Percentiles rank a stretch among this genome's conserved stretches.
These are phyloP conservation scores for Kwoniella newhampshirensis DNA, from an alignment of 768 basidiomycete genomes.

Conservation along the genomic window DNA sequence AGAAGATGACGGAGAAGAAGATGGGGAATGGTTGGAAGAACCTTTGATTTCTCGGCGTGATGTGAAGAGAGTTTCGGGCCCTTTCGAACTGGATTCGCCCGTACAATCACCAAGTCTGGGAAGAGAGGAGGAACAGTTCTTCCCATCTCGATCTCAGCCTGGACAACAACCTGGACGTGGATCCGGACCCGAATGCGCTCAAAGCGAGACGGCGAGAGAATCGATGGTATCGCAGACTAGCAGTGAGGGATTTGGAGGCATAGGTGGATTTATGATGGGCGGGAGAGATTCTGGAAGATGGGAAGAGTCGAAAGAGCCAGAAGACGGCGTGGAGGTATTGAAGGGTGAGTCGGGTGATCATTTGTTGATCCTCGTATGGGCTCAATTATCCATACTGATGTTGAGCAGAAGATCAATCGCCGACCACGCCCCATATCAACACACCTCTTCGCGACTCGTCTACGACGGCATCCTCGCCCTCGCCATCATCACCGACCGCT, in stretches of 20 bases:
- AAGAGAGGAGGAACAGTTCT: conserved; percentile 12
- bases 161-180: neutral
- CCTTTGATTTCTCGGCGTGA: neutral
- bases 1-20: neutral
- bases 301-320: conserved; percentile 5
- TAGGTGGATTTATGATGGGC: conserved; percentile 50
- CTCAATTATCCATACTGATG: neutral
- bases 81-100: conserved; percentile 45
- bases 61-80: conserved; percentile 31
- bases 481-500: neutral
- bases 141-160: neutral
- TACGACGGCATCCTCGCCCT: neutral
- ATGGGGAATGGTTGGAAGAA: neutral
- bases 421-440: conserved; percentile 13
- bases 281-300: conserved; percentile 10
- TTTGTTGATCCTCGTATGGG: neutral
- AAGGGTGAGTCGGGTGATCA: conserved; percentile 12
- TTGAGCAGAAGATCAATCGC: conserved; percentile 16
- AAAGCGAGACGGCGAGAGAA: conserved; percentile 5
- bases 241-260: conserved; percentile 41
- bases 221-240: conserved; percentile 31
- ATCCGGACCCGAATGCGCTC: neutral
- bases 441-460: conserved; percentile 20
- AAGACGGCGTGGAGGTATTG: conserved; percentile 16
- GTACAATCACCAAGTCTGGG: conserved; percentile 26